Evolutionary conservation across 2,329 filamentous ascomycete species (phyloP).

Genomic region (Xylariaceae sp.): DNA sequence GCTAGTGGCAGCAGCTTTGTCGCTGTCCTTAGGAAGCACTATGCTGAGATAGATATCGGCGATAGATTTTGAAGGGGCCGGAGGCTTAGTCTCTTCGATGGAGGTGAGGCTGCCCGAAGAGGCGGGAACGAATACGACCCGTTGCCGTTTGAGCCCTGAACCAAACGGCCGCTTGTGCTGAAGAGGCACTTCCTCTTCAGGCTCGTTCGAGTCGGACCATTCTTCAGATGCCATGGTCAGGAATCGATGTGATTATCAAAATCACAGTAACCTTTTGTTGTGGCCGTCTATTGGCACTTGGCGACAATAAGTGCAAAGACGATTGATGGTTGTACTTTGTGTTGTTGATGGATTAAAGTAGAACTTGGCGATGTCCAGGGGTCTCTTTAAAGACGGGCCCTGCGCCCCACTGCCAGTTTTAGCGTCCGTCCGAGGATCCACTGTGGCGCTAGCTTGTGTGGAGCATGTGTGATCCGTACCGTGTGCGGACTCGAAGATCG

Average conservation of each 20-base stretch:
- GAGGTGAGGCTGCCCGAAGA: constrained; percentile 35
- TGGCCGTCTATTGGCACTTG: too few relatives aligned
- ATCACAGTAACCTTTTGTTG: too few relatives aligned
- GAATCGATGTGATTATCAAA: background rate
- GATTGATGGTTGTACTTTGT: too few relatives aligned
- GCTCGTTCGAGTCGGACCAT: constrained; percentile 28
- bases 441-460: too few relatives aligned
- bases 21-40: constrained; percentile 47
- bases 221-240: constrained; percentile 20
- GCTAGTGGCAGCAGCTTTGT: constrained; percentile 6
- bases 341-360: too few relatives aligned
- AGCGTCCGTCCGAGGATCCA: too few relatives aligned
- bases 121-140: constrained; percentile 54
- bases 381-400: too few relatives aligned
- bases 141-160: constrained; percentile 49
- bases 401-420: too few relatives aligned
- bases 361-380: too few relatives aligned
- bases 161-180: constrained; percentile 52
- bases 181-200: constrained; percentile 41
- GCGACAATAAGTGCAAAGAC: too few relatives aligned
- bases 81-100: constrained; percentile 21
- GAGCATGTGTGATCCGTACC: too few relatives aligned
- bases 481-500: too few relatives aligned
- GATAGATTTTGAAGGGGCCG: constrained; percentile 33
- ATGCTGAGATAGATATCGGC: constrained; percentile 62